phyloP scores from a whole-genome alignment of 495 filamentous ascomycete genomes.

The Achaetomiella virescens region DNA sequence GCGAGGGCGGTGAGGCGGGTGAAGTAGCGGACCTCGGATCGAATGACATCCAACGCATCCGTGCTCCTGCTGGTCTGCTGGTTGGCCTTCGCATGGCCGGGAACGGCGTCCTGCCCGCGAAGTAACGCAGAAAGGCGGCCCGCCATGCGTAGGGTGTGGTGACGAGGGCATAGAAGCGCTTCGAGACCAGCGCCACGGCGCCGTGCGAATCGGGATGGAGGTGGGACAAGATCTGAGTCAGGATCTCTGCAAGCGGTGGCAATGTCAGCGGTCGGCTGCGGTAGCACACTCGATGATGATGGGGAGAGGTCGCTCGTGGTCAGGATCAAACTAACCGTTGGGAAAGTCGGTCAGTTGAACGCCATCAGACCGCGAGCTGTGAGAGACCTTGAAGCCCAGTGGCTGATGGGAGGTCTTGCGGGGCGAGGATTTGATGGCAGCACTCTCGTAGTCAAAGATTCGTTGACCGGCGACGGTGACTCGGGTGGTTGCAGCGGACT shows the following conservation, averaged over 20 bases:
- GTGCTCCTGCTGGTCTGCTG: slow-evolving; percentile 29
- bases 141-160: slow-evolving; percentile 89
- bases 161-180: slow-evolving; percentile 73
- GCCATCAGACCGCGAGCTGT: slow-evolving; percentile 38
- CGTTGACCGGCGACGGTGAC: slow-evolving; percentile 46
- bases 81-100: slow-evolving; percentile 27
- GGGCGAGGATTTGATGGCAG: slow-evolving; percentile 38
- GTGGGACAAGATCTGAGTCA: slow-evolving; percentile 89
- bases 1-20: slow-evolving; percentile 69
- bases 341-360: slow-evolving; percentile 62
- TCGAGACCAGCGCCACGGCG: slow-evolving; percentile 72
- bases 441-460: slow-evolving; percentile 69
- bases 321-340: slow-evolving; percentile 57
- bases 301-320: background rate
- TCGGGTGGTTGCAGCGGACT: background rate
- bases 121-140: slow-evolving; percentile 81
- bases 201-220: slow-evolving; percentile 72
- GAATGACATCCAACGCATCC: slow-evolving; percentile 55
- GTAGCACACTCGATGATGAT: background rate
- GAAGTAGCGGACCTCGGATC: slow-evolving; percentile 58
- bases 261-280: slow-evolving; percentile 19
- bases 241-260: slow-evolving; percentile 56
- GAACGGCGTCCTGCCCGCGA: slow-evolving; percentile 62
- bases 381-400: slow-evolving; percentile 57
- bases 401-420: slow-evolving; percentile 43